Conservation (phyloP, 306 rosid species). For the Senna siamea region DNA sequence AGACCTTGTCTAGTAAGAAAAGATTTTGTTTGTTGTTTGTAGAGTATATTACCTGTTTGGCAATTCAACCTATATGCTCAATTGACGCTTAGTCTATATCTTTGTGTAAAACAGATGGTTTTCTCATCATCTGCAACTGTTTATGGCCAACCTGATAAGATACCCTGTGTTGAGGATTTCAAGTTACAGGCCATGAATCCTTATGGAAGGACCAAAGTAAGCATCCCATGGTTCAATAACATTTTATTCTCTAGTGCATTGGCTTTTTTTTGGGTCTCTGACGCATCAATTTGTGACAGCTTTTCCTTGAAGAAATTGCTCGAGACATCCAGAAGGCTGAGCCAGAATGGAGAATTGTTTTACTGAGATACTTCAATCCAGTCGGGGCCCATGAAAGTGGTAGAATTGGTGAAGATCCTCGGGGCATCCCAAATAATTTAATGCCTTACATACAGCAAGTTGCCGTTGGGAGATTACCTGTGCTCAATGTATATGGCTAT, state of each 20-base stretch:
- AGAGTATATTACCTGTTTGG: too few species aligned
- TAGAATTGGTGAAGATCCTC: conserved; percentile 77
- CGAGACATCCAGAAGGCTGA: conserved; percentile 71
- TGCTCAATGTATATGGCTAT: conserved; percentile 73
- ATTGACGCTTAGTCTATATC: conserved; percentile 28
- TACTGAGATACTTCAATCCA: conserved; percentile 82
- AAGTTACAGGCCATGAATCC: conserved; percentile 69
- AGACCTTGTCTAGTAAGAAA: too few species aligned
- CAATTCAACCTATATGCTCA: neutral
- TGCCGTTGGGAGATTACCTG: conserved; percentile 75
- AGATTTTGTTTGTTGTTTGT: too few species aligned
- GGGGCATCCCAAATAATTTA: conserved; percentile 80
- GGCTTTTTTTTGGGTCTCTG: neutral
- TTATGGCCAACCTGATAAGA: conserved; percentile 69
- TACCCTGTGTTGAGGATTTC: conserved; percentile 76
- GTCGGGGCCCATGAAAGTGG: conserved; percentile 92
- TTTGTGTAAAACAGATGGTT: conserved; percentile 54
- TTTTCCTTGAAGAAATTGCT: conserved; percentile 71
- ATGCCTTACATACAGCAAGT: conserved; percentile 90
- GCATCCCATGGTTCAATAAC: neutral
- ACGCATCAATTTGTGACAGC: conserved; percentile 40
- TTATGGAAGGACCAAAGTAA: conserved; percentile 79
- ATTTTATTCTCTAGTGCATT: neutral
- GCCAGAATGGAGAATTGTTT: conserved; percentile 67
- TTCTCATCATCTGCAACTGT: conserved; percentile 82